Conservation (phyloP, 1,284 basidiomycete species). For the Pascua sp. region DNA sequence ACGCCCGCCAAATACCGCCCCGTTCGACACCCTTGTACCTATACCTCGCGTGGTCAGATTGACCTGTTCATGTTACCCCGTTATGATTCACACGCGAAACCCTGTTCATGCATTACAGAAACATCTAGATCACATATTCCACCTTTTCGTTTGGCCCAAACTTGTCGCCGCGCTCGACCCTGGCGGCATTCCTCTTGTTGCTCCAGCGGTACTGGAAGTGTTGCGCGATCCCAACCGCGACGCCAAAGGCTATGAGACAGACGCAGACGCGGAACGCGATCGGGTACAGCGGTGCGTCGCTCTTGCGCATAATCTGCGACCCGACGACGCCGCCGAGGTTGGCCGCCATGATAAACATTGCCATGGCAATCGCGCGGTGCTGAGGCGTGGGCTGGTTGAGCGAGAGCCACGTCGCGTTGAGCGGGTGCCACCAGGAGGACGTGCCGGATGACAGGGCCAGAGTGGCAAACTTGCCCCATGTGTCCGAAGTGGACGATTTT, state of each 20-base stretch:
- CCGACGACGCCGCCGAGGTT: slow-evolving; percentile 38
- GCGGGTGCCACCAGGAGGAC: slow-evolving; percentile 19
- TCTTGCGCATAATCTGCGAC: slow-evolving; percentile 32
- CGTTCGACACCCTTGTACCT: no score
- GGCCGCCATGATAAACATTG: slow-evolving; percentile 39
- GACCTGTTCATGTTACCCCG: no score
- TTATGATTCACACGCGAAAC: no score
- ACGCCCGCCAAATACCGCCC: no score
- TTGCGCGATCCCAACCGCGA: slow-evolving; percentile 23
- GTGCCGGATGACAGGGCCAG: slow-evolving; percentile 23
- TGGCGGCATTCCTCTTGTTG: slow-evolving; percentile 15
- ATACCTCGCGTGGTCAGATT: no score
- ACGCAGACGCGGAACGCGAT: slow-evolving; percentile 32
- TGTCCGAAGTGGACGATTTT: slow-evolving; percentile 18
- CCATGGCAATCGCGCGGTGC: slow-evolving; percentile 37
- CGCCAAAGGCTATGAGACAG: slow-evolving; percentile 20
- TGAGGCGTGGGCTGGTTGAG: slow-evolving; percentile 33
- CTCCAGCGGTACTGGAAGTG: slow-evolving; percentile 31
- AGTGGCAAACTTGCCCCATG: slow-evolving; percentile 28
- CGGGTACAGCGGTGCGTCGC: slow-evolving; percentile 36
- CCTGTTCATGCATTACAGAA: no score
- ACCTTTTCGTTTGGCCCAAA: background rate
- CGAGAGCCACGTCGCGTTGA: slow-evolving; percentile 36
- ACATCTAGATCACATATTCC: background rate
- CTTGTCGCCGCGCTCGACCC: background rate